Conservation (phyloP, 345 rosid genomes). For the Linum usitatissimum region DNA sequence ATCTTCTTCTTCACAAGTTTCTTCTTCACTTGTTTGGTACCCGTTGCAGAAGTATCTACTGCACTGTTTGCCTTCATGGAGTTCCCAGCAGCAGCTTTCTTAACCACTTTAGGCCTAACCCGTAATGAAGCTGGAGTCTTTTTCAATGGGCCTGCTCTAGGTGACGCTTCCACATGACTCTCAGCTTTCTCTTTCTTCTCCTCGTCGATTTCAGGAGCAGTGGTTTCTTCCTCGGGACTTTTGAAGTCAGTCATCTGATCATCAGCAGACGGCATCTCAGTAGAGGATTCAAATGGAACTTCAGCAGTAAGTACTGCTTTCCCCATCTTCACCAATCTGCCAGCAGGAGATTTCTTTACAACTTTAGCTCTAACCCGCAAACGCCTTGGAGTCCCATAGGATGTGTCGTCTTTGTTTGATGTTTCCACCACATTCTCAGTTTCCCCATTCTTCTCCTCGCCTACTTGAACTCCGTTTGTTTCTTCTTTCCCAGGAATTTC, state of each 20-base stretch:
- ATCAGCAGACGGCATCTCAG: neutral
- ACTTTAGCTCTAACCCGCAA: neutral
- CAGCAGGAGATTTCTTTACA: neutral
- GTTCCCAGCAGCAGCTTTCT: slow-evolving; percentile 28
- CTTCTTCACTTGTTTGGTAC: slow-evolving; percentile 14
- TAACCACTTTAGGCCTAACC: slow-evolving; percentile 31
- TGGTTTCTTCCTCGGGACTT: neutral
- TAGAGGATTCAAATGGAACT: slow-evolving; percentile 3
- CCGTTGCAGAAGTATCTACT: slow-evolving; percentile 10
- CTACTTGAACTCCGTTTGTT: neutral
- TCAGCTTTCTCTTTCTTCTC: slow-evolving; percentile 17
- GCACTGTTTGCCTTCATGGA: slow-evolving; percentile 20
- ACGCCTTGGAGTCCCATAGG: neutral
- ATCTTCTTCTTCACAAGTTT: slow-evolving; percentile 12
- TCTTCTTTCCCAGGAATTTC: neutral
- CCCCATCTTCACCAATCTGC: neutral
- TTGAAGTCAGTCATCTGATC: neutral
- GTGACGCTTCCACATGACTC: slow-evolving; percentile 19
- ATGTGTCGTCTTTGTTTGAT: neutral
- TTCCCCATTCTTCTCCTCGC: neutral
- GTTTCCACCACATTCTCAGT: neutral
- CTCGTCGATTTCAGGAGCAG: neutral
- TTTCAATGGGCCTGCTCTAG: slow-evolving; percentile 22
- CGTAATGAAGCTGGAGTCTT: slow-evolving; percentile 23
- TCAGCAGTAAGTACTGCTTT: neutral